phyloP scores from a whole-genome alignment of 2,329 filamentous ascomycete genomes.

The Simplicillium sp. region DNA sequence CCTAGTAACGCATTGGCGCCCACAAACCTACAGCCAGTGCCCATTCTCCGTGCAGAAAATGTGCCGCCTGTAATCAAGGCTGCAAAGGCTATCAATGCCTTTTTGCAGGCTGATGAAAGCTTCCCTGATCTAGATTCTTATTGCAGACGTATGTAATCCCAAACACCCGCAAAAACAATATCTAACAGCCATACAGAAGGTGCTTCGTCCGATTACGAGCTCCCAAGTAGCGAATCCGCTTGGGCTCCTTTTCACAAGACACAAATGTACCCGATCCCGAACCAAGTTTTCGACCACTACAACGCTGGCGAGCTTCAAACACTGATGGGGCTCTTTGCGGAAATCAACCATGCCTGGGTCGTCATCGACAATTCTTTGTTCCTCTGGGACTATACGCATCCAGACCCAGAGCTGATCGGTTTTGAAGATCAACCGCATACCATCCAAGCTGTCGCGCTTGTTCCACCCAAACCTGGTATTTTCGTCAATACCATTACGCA shows the following conservation, averaged over 20 bases:
- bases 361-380: conserved; percentile 93
- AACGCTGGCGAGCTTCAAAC: conserved; percentile 80
- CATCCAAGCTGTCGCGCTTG: conserved; percentile 85
- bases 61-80: conserved; percentile 69
- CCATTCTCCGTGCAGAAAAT: conserved; percentile 32
- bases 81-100: conserved; percentile 72
- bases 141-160: conserved; percentile 61
- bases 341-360: conserved; percentile 92
- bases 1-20: conserved; percentile 18
- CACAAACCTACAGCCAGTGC: conserved; percentile 23
- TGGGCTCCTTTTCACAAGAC: conserved; percentile 88
- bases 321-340: conserved; percentile 91
- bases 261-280: conserved; percentile 81
- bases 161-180: too few species aligned
- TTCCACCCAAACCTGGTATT: conserved; percentile 75
- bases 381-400: conserved; percentile 92
- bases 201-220: conserved; percentile 84
- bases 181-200: conserved; percentile 49
- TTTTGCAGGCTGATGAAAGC: conserved; percentile 63
- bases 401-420: conserved; percentile 84
- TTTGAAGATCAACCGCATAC: conserved; percentile 83
- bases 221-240: conserved; percentile 54
- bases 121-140: conserved; percentile 89
- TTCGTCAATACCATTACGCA: conserved; percentile 82
- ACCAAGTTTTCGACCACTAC: conserved; percentile 86